These are phyloP conservation scores for Dendrothele bispora DNA, from an alignment of 768 basidiomycete genomes.

Conservation along the genomic window DNA sequence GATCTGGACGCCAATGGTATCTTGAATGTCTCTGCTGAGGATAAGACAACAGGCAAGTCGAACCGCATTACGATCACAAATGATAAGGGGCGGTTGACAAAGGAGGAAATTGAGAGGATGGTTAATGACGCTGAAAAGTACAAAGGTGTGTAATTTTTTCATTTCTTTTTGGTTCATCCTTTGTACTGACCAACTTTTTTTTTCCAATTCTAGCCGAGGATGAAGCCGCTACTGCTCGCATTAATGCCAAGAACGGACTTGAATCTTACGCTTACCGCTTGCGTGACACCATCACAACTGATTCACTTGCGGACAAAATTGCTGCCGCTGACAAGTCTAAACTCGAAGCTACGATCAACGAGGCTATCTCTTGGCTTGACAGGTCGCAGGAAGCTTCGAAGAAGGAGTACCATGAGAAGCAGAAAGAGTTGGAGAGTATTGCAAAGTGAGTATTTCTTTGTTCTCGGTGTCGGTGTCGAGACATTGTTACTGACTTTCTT, in stretches of 20 bases:
- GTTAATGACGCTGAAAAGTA: constrained; percentile 50
- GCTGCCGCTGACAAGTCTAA: constrained; percentile 61
- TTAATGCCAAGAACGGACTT: constrained; percentile 67
- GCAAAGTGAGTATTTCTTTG: no score
- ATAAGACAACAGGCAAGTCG: constrained; percentile 87
- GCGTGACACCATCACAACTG: constrained; percentile 62
- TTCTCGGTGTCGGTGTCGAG: no score
- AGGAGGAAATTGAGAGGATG: constrained; percentile 59
- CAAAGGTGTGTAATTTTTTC: constrained; percentile 23
- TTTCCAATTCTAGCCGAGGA: constrained; percentile 50
- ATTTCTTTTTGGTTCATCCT: no score
- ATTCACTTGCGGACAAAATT: constrained; percentile 66
- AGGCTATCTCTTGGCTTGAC: constrained; percentile 64
- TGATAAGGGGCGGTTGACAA: constrained; percentile 62
- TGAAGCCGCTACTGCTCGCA: constrained; percentile 60
- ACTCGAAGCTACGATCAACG: constrained; percentile 57
- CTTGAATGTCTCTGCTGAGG: constrained; percentile 76
- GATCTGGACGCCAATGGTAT: constrained; percentile 88
- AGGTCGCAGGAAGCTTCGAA: constrained; percentile 55
- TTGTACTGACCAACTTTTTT: background rate
- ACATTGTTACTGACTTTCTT: no score
- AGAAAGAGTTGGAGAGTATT: constrained; percentile 69
- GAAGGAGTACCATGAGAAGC: constrained; percentile 66
- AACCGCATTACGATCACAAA: constrained; percentile 78
- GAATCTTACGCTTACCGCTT: constrained; percentile 79